Conservation (phyloP, 768 basidiomycete genomes). For the Leccinum olivaceopallidum region DNA sequence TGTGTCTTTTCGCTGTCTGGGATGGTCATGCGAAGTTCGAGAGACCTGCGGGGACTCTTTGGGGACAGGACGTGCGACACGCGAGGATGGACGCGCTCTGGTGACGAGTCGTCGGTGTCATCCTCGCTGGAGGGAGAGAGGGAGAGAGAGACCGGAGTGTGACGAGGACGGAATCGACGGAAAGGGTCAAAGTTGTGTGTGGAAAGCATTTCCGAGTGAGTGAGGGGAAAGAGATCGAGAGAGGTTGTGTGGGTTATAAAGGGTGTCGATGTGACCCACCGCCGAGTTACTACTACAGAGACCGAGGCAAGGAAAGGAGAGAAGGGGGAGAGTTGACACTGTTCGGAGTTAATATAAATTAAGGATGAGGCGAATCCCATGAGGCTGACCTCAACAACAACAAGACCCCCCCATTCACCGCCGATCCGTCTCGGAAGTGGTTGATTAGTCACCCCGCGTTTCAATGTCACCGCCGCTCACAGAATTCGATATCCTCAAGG, state of each 20-base stretch:
- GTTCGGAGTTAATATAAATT: background rate
- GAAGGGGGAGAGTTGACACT: background rate
- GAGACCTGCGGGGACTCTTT: constrained; percentile 3
- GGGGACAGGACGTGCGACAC: constrained; percentile 5
- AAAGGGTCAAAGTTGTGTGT: constrained; percentile 15
- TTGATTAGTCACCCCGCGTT: background rate
- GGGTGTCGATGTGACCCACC: background rate
- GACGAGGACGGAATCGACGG: constrained; percentile 26
- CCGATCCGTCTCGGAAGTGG: constrained; percentile 6
- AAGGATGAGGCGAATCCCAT: constrained; percentile 17
- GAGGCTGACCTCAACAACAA: constrained; percentile 16
- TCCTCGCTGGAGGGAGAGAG: constrained; percentile 12
- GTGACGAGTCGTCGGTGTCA: constrained; percentile 28
- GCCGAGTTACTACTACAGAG: background rate
- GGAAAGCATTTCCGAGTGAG: background rate
- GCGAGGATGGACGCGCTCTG: constrained; percentile 8
- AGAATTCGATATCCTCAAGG: constrained; percentile 78
- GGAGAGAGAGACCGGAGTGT: background rate
- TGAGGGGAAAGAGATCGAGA: background rate
- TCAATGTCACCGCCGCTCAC: constrained; percentile 19
- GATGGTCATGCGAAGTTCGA: constrained; percentile 2
- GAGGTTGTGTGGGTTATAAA: constrained; percentile 9
- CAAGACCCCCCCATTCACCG: background rate
- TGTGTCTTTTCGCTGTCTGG: background rate
- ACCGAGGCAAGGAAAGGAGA: constrained; percentile 7